Conservation (phyloP, 176 grass and related monocot genomes). For the Cenchrus americanus region DNA sequence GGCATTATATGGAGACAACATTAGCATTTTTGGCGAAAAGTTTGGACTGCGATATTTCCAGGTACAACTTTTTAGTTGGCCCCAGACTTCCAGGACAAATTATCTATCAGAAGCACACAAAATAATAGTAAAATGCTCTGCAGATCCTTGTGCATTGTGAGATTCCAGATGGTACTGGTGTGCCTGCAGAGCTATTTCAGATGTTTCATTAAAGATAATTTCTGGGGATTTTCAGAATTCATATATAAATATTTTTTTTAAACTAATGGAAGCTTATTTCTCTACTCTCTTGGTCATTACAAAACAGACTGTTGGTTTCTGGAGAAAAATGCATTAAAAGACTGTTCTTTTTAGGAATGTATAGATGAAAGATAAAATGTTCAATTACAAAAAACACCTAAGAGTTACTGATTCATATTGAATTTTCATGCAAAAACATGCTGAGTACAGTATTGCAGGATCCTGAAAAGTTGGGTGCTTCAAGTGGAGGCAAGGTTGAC, state of each 20-base stretch:
- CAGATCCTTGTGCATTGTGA: slow-evolving; percentile 42
- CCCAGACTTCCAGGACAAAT: background rate
- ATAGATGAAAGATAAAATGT: too few species aligned
- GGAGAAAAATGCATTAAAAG: too few species aligned
- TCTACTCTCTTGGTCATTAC: background rate
- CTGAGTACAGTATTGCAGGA: slow-evolving; percentile 30
- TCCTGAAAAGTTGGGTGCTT: slow-evolving; percentile 16
- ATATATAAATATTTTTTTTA: background rate
- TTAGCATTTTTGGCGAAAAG: slow-evolving; percentile 30
- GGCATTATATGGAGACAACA: slow-evolving; percentile 60
- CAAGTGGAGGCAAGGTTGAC: slow-evolving; percentile 4
- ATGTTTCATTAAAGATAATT: slow-evolving; percentile 7
- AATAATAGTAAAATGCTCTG: background rate
- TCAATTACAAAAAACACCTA: too few species aligned
- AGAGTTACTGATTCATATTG: background rate
- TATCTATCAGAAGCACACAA: background rate
- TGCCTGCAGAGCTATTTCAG: slow-evolving; percentile 25
- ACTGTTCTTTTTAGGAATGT: background rate
- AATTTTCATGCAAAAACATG: background rate
- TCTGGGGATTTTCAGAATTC: slow-evolving; percentile 4
- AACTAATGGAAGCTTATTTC: background rate
- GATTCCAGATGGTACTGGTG: slow-evolving; percentile 43
- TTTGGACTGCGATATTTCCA: slow-evolving; percentile 47
- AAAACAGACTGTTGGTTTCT: background rate
- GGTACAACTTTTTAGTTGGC: slow-evolving; percentile 23